Evolutionary conservation across 306 rosid genomes (phyloP), one percentile per base, ranked within the genome.

Genomic region (Vigna trinervia): DNA sequence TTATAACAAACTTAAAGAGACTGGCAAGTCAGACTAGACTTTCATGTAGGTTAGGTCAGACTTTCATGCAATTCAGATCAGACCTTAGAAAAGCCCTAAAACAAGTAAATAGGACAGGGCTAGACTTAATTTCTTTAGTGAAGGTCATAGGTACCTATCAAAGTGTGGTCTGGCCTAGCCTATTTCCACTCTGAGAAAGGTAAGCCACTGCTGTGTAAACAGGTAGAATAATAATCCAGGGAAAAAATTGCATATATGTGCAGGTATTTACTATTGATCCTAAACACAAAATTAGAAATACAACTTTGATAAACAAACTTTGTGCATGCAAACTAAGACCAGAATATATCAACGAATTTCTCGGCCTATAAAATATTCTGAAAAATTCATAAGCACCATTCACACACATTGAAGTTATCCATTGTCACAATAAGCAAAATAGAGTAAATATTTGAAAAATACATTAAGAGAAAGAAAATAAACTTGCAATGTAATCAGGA

Each of bases 401-500:
- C 57, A 74, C 34, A 32, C 5, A 41, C 64, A 23, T 8, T 77
- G 48, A 69, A 68, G 56, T 23, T 64, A 73, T 75, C 51, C 63
- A 34, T 58, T 75, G 74, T 53, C 13, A 80, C 19, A 63, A 43
- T 19, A 70, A 78, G 41, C 46, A 19, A 79, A 62, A 61, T 30
- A 65, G 22, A 71, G 56, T 66, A 71, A 78, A 75, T 54, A 60
- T 70, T 76, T 38, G 53, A 39, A 73, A 72, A 56, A 83, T 52
- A 61, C 72, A 61, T 15, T 3, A 38, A 80, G 50, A 60, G 41
- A 70, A 54, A n/a, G 9, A 82, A 76, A 68, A 39, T n/a, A 45
- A 73, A 53, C 39, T 73, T 39, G 78, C 51, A 62, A 47, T 26
- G 86, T 57, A 77, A 59, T 69, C 61, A 38, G 53, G 43, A 89